A percentile compares a stretch with the other conserved stretches of the same genome.
These are phyloP conservation scores for Petunia secreta DNA, from an alignment of 257 asterid genomes.

Conservation along the genomic window DNA sequence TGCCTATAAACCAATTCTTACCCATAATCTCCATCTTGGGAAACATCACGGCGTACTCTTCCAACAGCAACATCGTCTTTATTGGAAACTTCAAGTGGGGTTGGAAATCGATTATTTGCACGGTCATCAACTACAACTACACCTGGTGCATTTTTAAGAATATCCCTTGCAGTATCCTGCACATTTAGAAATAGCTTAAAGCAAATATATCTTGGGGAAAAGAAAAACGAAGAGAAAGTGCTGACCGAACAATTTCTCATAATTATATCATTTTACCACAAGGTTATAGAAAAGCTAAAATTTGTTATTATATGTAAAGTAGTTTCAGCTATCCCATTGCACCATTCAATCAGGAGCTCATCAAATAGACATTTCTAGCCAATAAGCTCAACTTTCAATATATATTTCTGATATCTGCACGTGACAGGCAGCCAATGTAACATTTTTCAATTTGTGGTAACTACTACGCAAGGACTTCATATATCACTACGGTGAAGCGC, in stretches of 20 bases:
- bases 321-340: not conserved
- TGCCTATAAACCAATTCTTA: slow-evolving; percentile 31
- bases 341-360: not conserved
- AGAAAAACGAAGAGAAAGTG: not conserved
- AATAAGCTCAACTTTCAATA: not conserved
- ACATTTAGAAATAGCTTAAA: not conserved
- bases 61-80: slow-evolving; percentile 95
- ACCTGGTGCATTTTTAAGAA: slow-evolving; percentile 77
- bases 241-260: not conserved
- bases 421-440: not conserved
- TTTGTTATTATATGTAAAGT: not conserved
- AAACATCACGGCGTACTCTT: slow-evolving; percentile 84
- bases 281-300: not conserved
- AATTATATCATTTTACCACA: not conserved
- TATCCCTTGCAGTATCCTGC: slow-evolving; percentile 72
- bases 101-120: slow-evolving; percentile 77
- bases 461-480: not conserved
- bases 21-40: slow-evolving; percentile 91
- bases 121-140: slow-evolving; percentile 84
- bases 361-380: not conserved
- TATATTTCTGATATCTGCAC: not conserved
- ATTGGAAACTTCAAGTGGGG: slow-evolving; percentile 82
- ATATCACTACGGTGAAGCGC: not conserved
- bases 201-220: not conserved
- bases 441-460: not conserved